Evolutionary conservation across 2,329 filamentous ascomycete genomes (phyloP).

Genomic region (Penicillium olsonii): DNA sequence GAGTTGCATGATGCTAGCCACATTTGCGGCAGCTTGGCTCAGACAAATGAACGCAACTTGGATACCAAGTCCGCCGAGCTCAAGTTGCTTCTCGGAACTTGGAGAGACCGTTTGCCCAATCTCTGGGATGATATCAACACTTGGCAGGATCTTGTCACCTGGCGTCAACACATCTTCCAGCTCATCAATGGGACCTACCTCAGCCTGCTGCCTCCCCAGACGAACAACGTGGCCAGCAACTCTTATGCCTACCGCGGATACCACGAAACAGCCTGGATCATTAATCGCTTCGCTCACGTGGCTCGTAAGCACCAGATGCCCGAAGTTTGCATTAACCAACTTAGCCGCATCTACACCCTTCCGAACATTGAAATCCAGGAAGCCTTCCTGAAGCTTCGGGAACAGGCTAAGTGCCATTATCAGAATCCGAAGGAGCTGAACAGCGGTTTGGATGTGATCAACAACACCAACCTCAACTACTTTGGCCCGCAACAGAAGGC

Average conservation of each 20-base stretch:
- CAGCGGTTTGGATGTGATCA: slow-evolving; percentile 94
- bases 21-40: slow-evolving; percentile 86
- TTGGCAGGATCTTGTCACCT: slow-evolving; percentile 99
- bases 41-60: slow-evolving; percentile 80
- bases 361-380: slow-evolving; percentile 99
- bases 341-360: slow-evolving; percentile 96
- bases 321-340: slow-evolving; percentile 94
- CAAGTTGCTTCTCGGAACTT: slow-evolving; percentile 88
- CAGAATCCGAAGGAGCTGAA: slow-evolving; percentile 91
- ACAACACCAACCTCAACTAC: slow-evolving; percentile 99
- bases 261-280: slow-evolving; percentile 99
- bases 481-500: slow-evolving; percentile 96
- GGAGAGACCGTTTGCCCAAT: slow-evolving; percentile 93
- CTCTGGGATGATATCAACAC: slow-evolving; percentile 99
- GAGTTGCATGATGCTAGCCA: slow-evolving; percentile 97
- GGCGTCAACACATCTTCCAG: slow-evolving; percentile 98
- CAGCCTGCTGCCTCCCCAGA: slow-evolving; percentile 74
- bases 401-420: slow-evolving; percentile 98
- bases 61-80: slow-evolving; percentile 95
- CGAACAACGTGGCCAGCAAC: slow-evolving; percentile 80
- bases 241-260: slow-evolving; percentile 97
- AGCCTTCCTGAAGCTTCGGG: slow-evolving; percentile 95
- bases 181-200: slow-evolving; percentile 96
- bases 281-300: slow-evolving; percentile 97
- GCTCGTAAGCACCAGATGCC: slow-evolving; percentile 95